Percentiles rank a stretch among this genome's conserved stretches.
phyloP scores from a whole-genome alignment of 1,139 yeast genomes.

The Geotrichum fermentans region DNA sequence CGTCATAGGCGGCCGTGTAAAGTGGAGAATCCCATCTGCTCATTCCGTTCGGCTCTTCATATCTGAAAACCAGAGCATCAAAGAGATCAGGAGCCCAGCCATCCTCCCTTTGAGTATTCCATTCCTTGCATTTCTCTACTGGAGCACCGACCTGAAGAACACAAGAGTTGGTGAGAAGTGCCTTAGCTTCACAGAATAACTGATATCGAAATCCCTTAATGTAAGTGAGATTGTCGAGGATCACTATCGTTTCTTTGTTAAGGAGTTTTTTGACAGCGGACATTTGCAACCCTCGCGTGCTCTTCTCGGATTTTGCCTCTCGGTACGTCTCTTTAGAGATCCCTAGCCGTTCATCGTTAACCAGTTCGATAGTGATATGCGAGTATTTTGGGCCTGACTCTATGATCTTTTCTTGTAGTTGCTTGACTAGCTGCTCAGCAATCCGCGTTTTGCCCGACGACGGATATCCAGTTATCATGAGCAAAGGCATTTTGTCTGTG shows the following conservation, averaged over 20 bases:
- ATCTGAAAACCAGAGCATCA: conserved; percentile 70
- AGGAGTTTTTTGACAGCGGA: conserved; percentile 84
- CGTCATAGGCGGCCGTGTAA: conserved; percentile 61
- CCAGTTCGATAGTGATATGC: conserved; percentile 57
- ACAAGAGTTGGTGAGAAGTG: conserved; percentile 74
- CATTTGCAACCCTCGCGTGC: conserved; percentile 77
- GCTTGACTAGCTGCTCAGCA: conserved; percentile 52
- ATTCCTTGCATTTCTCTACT: conserved; percentile 52
- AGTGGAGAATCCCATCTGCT: conserved; percentile 94
- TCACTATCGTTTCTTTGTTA: conserved; percentile 63
- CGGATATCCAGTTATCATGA: conserved; percentile 81
- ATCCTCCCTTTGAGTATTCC: conserved; percentile 47
- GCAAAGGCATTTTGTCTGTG: conserved; percentile 62
- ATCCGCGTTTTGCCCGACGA: conserved; percentile 77
- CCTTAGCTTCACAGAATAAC: conserved; percentile 87
- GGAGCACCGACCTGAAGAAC: conserved; percentile 76
- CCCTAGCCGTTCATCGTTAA: conserved; percentile 74
- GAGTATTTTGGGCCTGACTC: conserved; percentile 43
- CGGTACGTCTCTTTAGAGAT: conserved; percentile 62
- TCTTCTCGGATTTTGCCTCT: conserved; percentile 69
- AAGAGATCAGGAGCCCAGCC: conserved; percentile 69
- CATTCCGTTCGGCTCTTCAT: conserved; percentile 86
- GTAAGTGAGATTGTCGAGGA: conserved; percentile 80
- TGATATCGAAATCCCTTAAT: conserved; percentile 96
- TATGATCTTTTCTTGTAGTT: conserved; percentile 48